Evolutionary conservation across 164 flowering plant species (phyloP), one percentile per base, ranked within the genome.

Genomic region (Houttuynia cordata): DNA sequence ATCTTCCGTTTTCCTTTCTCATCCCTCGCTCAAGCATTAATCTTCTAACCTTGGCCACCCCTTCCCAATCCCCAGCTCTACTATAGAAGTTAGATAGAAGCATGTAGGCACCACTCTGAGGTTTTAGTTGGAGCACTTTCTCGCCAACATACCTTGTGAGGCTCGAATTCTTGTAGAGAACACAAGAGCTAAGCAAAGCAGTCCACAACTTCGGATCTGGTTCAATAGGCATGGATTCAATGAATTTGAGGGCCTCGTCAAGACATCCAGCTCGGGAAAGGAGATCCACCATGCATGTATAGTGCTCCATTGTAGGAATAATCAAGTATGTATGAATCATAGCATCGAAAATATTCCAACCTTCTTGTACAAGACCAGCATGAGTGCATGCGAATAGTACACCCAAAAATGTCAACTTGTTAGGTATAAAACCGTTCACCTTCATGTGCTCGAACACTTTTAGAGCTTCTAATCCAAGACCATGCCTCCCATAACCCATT

Each of bases 131-230:
- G 40, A 80, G 73, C 47, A 80, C 22, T 56, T 66, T 65, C 53
- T 72, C 59, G 15, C 76, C 81, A 53, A 68, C 73, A 30, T 15
- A 52, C 62, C 56, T 67, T 25, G 70, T 73, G 47, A 80, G 58
- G 63, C 68, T 66, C 30, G 66, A 34, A 67, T 76, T 65, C 69
- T 20, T 64, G 64, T 68, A 69, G n/a, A 62, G 56, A 56, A 73
- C 68, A 62, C 84, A 80, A 10, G 78, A 68, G 52, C 80, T 74
- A 7, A 80, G 67, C 37, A 80, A 58, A 5, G 84, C 75, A 12
- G 78, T 69, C 60, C 75, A 64, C 62, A 80, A 74, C 72, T 49
- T 66, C 13, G 71, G 69, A 3, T 78, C 80, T 1, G 80, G 81
- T 51, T 74, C 37, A 2, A 30, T 6, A 6, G 37, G 62, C 62